Evolutionary conservation across 2,329 filamentous ascomycete genomes (phyloP).

Genomic region (Diplodia scrobiculata): DNA sequence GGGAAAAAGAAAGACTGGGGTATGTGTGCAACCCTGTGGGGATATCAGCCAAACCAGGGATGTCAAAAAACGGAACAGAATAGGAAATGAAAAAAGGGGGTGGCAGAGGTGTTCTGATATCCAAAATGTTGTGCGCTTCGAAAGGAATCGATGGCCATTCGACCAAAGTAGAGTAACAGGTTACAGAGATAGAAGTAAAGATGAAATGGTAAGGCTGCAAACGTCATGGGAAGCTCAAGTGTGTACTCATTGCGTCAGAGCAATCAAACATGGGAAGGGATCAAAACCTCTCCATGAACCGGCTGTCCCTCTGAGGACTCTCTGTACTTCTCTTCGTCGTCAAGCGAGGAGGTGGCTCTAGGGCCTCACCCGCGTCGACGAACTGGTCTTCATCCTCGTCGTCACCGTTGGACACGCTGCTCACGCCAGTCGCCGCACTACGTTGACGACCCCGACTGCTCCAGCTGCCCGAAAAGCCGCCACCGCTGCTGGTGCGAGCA

Average conservation of each 20-base stretch:
- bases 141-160: not conserved
- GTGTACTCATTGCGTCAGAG: not conserved
- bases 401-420: constrained; percentile 33
- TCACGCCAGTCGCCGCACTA: constrained; percentile 18
- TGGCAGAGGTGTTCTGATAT: not conserved
- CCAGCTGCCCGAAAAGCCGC: not conserved
- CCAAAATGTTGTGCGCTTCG: not conserved
- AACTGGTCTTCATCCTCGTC: constrained; percentile 49
- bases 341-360: not conserved
- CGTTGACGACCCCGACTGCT: constrained; percentile 6
- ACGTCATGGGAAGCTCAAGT: not conserved
- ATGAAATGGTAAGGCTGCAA: not conserved
- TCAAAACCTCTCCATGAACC: constrained; percentile 25
- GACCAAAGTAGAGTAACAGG: not conserved
- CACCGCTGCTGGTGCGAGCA: not conserved
- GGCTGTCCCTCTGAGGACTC: constrained; percentile 19
- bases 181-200: not conserved
- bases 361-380: constrained; percentile 51
- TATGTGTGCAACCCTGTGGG: not conserved
- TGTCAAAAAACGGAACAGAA: not conserved
- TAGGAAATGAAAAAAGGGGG: not conserved
- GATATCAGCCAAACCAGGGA: not conserved
- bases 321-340: constrained; percentile 7
- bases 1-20: not conserved
- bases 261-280: not conserved